Evolutionary conservation across 768 basidiomycete genomes (phyloP), one percentile per base, ranked within the genome.

Genomic region (Stropharia rugosoannulata): DNA sequence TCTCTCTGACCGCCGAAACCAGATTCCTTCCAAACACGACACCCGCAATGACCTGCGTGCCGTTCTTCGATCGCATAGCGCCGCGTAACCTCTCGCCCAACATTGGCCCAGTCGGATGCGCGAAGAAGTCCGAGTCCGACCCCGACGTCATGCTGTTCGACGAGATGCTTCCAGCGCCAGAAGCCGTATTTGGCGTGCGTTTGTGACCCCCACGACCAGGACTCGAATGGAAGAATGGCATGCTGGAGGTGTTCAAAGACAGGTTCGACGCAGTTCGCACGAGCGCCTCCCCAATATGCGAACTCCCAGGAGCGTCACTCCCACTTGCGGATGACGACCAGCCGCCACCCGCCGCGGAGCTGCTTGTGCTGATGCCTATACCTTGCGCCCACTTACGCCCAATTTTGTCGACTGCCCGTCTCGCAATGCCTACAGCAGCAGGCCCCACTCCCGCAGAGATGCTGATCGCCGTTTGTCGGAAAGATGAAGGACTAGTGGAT

Each of bases 321-420:
- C 62, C 64, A 29, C 76, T 71, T 5, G 78, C 77, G 3, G 81
- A 74, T 37, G 80, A 77, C 8, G 78, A 78, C 9, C 80, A 76
- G 44, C 80, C 78, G 13, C 75, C 76, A 18, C 70, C 62, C 18
- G 74, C 65, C 40, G 69, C 55, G 18, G 63, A 63, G 36, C 51
- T 62, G 41, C 60, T 62, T 58, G 47, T 42, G 75, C 72, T 73
- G 18, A 76, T 71, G 49, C 70, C 75, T 27, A 75, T 76, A 41
- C 70, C 72, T 40, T 71, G 65, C 54, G 79, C 83, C 80, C 80
- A 85, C 18, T 81, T 85, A 39, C 83, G 80, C 38, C 85, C 85
- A 75, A 91, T 82, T 68, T 83, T 87, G 72, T 90, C 89, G 3
- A 89, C 88, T 3, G 90, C 89, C 54, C 86, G 80, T 64, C 85